Evolutionary conservation across 257 asterid genomes (phyloP), one percentile per base, ranked within the genome.

Genomic region (Capsicum pubescens): DNA sequence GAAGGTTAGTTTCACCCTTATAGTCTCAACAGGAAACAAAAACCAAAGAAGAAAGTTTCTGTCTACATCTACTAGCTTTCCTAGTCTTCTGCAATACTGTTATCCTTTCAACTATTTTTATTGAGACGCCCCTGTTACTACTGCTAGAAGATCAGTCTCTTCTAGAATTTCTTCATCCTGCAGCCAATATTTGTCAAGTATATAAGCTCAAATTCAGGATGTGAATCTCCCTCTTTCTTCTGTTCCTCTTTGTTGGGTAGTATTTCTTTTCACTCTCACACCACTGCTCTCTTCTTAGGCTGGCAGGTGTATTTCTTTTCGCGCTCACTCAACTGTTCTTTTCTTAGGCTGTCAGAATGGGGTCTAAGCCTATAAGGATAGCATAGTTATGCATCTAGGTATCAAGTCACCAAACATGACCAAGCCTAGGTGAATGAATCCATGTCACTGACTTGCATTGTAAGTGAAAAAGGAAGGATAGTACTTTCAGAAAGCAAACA

Each of bases 141-240:
- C 84, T 88, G 86, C 91, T 89, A 48, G 99, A 92, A 60, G 91
- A 82, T 88, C 91, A 59, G 95, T 95, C 92, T 91, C 98, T 88
- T 93, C 97, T 32, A 91, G 93, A 88, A 85, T 87, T 84, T 88
- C 95, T 86, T 90, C 86, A 52, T 87, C 93, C 97, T 93, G 95
- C 83, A 44, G 78, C 70, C 59, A 61, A 88, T 50, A 84, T 76
- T 84, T 84, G 52, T 82, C 76, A 16, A 77, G 80, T 63, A 17
- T 26, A 81, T 76, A 50, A 58, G 17, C 35, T 76, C 82, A 87
- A 17, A 72, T 19, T 50, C n/a, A 83, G 54, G 50, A 74, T 19
- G 44, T 74, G 61, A 74, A 21, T 12, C 46, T 74, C 61, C n/a
- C 12, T 52, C 61, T 74, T 48, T 26, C 46, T 7, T 52, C 14